Evolutionary conservation across 1,284 basidiomycete species (phyloP), one percentile per base, ranked within the genome.

Genomic region (Ustilago xerochloae): DNA sequence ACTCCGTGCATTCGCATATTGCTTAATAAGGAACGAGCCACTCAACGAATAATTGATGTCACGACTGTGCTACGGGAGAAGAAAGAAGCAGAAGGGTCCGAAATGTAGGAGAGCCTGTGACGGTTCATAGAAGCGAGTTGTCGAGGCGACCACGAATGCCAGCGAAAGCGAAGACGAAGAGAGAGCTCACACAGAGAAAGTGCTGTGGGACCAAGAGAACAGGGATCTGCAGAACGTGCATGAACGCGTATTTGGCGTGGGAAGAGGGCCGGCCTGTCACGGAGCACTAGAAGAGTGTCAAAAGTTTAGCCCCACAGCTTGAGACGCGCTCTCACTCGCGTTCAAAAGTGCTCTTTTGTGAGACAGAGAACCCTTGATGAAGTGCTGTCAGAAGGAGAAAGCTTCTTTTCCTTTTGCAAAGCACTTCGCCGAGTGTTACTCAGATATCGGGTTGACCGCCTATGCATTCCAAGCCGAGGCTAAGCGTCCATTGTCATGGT

Each of bases 161-260:
- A 51, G 49, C 49, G 20, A 26, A 46, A 28, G 4, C 35, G 13
- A 30, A n/a, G 6, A 48, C 10, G 5, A 22, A 29, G 15, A 46
- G 8, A 46, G 41, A 22, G 45, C 45, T 46, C 46, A 16, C 10
- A 32, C 30, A 49, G 48, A 30, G 28, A 26, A 29, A 7, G 18
- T 4, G 39, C 39, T 18, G 13, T 36, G 4, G 35, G n/a, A n/a
- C n/a, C 43, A 29, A 13, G 38, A 47, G 45, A 30, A 24, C 32
- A 49, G n/a, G 39, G 61, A 63, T 63, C 53, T 63, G 61, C 61
- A 50, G 13, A n/a, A 24, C 32, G 1, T 63, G 59, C 52, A 55
- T 62, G 47, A 24, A 50, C 28, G 51, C 29, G 15, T 26, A 28
- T n/a, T 9, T 6, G 24, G 32, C 49, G 60, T 41, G 52, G 46